Conservation (phyloP, 164 flowering plant genomes). For the Litsea cubeba region DNA sequence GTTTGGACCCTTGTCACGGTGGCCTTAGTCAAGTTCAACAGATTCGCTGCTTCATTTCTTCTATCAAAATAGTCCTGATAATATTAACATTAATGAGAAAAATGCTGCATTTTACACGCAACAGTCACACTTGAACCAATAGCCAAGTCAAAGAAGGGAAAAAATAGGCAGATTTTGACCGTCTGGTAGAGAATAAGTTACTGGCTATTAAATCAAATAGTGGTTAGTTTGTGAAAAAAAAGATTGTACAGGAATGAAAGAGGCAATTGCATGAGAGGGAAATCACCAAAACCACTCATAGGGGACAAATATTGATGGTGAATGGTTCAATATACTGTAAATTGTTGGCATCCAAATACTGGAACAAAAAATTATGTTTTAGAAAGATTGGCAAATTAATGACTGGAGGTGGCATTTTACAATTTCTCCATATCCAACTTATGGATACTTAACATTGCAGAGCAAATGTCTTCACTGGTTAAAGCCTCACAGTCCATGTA, state of each 20-base stretch:
- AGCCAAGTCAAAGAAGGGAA: background rate
- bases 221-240: background rate
- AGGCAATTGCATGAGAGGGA: background rate
- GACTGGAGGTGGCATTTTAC: background rate
- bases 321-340: background rate
- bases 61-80: slow-evolving; percentile 76
- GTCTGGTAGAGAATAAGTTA: background rate
- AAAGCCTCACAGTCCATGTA: background rate
- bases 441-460: background rate
- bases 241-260: background rate
- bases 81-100: slow-evolving; percentile 23
- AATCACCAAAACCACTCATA: background rate
- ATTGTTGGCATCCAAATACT: background rate
- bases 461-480: background rate
- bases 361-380: background rate
- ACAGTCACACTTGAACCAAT: background rate
- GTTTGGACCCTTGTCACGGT: slow-evolving; percentile 48
- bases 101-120: background rate
- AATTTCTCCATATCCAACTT: background rate
- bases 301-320: background rate
- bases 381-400: background rate
- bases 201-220: background rate
- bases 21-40: slow-evolving; percentile 53
- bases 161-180: background rate
- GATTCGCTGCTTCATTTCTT: slow-evolving; percentile 49